phyloP scores from a whole-genome alignment of 2,329 filamentous ascomycete genomes.

The Raffaelea ambrosiae region DNA sequence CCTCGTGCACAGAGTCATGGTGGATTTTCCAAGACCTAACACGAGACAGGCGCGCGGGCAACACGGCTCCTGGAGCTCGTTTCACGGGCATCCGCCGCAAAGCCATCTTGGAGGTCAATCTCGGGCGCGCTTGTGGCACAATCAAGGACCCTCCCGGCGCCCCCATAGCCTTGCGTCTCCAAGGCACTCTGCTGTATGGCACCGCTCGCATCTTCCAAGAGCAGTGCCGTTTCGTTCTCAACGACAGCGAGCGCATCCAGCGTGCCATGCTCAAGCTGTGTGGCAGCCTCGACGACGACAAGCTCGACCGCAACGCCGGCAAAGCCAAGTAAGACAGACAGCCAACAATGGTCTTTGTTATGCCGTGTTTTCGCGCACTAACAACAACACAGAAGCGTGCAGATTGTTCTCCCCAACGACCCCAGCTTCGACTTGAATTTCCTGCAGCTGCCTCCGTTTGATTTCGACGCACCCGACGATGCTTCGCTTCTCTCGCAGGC shows the following conservation, averaged over 20 bases:
- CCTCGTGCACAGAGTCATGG: background rate
- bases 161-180: constrained; percentile 81
- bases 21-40: too few relatives aligned
- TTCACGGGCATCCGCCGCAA: constrained; percentile 72
- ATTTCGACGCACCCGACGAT: constrained; percentile 28
- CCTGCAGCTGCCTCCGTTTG: constrained; percentile 47
- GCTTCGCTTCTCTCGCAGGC: constrained; percentile 16
- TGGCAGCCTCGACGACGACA: constrained; percentile 52
- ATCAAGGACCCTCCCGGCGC: constrained; percentile 70
- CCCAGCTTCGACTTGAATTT: constrained; percentile 60
- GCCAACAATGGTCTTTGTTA: too few relatives aligned
- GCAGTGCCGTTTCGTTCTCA: constrained; percentile 78
- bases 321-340: constrained; percentile 68
- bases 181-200: constrained; percentile 81
- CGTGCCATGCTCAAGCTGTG: constrained; percentile 58
- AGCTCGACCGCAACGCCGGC: constrained; percentile 61
- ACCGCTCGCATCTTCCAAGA: constrained; percentile 78
- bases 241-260: constrained; percentile 63
- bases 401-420: constrained; percentile 74
- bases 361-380: background rate
- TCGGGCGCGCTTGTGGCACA: constrained; percentile 79
- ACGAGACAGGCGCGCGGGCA: constrained; percentile 72
- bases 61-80: constrained; percentile 64
- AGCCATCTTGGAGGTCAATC: constrained; percentile 79
- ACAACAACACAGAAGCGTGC: constrained; percentile 49